These are phyloP conservation scores for Candida tallmaniae DNA, from an alignment of 805 yeast genomes.

Conservation along the genomic window DNA sequence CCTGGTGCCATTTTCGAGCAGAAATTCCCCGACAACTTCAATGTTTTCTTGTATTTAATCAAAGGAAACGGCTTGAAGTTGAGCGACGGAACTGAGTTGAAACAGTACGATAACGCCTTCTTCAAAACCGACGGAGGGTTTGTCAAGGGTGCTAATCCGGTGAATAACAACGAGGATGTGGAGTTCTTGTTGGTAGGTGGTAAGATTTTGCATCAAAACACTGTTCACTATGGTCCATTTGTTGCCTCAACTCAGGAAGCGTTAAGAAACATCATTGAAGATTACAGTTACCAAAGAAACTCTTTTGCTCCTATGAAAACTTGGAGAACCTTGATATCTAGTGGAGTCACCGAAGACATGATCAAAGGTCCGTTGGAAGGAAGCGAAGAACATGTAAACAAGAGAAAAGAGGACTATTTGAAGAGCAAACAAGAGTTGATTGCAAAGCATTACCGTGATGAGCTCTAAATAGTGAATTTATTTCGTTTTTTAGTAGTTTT, in stretches of 20 bases:
- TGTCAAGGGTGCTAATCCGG: slow-evolving; percentile 43
- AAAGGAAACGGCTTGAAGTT: slow-evolving; percentile 53
- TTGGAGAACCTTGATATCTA: slow-evolving; percentile 50
- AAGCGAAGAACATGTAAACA: slow-evolving; percentile 24
- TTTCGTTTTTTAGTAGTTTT: neutral
- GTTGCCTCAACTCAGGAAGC: slow-evolving; percentile 68
- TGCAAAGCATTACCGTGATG: slow-evolving; percentile 9
- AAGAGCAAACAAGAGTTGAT: slow-evolving; percentile 3
- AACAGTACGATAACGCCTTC: slow-evolving; percentile 51
- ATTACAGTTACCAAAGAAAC: slow-evolving; percentile 63
- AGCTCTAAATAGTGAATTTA: slow-evolving; percentile 3
- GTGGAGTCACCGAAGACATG: slow-evolving; percentile 41
- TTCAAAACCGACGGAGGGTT: slow-evolving; percentile 67
- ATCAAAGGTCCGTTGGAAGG: slow-evolving; percentile 36
- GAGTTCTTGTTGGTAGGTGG: slow-evolving; percentile 78
- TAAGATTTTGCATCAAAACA: slow-evolving; percentile 62
- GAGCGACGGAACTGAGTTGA: slow-evolving; percentile 35
- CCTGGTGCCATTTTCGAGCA: slow-evolving; percentile 66
- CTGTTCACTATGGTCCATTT: slow-evolving; percentile 89
- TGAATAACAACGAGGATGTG: slow-evolving; percentile 44
- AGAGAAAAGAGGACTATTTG: slow-evolving; percentile 13
- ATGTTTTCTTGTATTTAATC: slow-evolving; percentile 64
- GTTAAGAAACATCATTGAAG: slow-evolving; percentile 64
- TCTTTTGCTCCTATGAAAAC: slow-evolving; percentile 65
- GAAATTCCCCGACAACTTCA: slow-evolving; percentile 54